These are phyloP conservation scores for Artemisia tridentata DNA, from an alignment of 129 eudicot genomes.

Conservation along the genomic window DNA sequence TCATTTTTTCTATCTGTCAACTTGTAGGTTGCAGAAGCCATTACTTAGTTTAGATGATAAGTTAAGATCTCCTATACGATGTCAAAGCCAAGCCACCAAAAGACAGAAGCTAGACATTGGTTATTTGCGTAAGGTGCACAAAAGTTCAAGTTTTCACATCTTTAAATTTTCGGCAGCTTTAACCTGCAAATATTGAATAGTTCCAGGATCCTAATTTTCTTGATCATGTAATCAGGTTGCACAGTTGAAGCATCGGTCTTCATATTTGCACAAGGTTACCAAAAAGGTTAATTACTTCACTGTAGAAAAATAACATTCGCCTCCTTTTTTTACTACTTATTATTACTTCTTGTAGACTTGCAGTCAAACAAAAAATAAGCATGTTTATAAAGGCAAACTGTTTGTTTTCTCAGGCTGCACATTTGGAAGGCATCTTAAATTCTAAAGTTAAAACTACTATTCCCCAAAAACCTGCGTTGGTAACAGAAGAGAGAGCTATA, in stretches of 20 bases:
- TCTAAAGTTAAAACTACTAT: conserved; percentile 41
- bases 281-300: conserved; percentile 47
- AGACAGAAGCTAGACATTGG: conserved; percentile 87
- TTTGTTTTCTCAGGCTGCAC: conserved; percentile 39
- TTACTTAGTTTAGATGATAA: conserved; percentile 29
- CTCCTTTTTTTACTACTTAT: not conserved
- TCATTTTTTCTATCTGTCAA: conserved; percentile 5
- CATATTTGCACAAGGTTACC: conserved; percentile 50
- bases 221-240: conserved; percentile 45
- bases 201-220: conserved; percentile 1
- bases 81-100: conserved; percentile 51
- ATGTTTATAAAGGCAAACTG: conserved; percentile 4
- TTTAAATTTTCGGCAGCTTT: not conserved
- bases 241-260: conserved; percentile 60
- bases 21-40: conserved; percentile 51
- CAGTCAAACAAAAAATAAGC: conserved; percentile 10
- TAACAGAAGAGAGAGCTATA: conserved; percentile 68
- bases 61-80: conserved; percentile 33
- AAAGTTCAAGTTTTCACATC: not conserved
- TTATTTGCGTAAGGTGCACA: conserved; percentile 48
- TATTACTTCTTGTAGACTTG: not conserved
- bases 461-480: conserved; percentile 72
- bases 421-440: conserved; percentile 22
- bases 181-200: not conserved
- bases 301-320: too few relatives aligned